Evolutionary conservation across 2,329 filamentous ascomycete species (phyloP).

Genomic region (Exserohilum turcica): DNA sequence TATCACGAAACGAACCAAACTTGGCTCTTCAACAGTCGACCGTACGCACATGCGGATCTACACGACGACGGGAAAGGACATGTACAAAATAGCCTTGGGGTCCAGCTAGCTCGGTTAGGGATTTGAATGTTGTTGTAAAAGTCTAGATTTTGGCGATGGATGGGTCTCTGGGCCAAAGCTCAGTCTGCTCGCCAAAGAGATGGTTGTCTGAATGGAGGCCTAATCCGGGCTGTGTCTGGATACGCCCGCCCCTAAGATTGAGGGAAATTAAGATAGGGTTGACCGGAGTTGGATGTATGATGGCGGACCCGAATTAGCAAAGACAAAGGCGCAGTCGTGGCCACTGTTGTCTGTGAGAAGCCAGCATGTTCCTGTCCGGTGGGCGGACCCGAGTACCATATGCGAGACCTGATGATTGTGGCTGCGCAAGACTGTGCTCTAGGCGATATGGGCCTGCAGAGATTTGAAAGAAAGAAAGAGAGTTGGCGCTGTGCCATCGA

Average conservation of each 20-base stretch:
- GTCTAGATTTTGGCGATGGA: neutral
- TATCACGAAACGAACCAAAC: neutral
- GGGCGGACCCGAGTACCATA: neutral
- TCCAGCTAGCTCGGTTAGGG: neutral
- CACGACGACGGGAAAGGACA: neutral
- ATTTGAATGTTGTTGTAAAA: neutral
- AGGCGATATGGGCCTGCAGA: neutral
- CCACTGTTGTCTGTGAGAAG: too few species aligned
- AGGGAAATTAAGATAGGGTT: conserved; percentile 1
- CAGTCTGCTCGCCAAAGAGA: conserved; percentile 3
- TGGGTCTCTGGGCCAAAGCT: neutral
- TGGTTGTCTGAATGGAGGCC: conserved; percentile 4
- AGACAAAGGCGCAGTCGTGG: neutral
- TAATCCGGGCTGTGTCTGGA: conserved; percentile 18
- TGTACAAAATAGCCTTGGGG: neutral
- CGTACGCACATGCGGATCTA: neutral
- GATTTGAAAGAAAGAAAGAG: neutral
- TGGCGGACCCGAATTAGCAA: neutral
- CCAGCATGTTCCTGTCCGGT: neutral
- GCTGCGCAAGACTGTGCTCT: neutral
- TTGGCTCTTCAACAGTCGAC: neutral
- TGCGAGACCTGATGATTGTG: conserved; percentile 3
- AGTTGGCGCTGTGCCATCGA: neutral
- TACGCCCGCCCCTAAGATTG: neutral
- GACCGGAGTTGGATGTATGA: conserved; percentile 5